Evolutionary conservation across 2,329 filamentous ascomycete species (phyloP).

Genomic region (Myotisia sp.): DNA sequence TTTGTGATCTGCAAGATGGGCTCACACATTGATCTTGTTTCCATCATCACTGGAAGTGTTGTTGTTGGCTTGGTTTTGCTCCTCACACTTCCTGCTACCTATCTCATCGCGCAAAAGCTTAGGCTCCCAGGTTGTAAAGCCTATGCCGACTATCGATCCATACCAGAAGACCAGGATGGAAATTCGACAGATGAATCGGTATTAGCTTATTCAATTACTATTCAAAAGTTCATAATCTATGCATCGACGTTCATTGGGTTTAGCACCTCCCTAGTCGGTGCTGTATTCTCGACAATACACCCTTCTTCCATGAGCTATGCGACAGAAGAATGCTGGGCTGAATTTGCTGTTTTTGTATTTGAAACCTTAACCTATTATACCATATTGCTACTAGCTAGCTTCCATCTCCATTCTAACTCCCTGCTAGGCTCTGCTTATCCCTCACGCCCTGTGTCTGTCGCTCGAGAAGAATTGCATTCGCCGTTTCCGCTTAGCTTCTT

Average conservation of each 20-base stretch:
- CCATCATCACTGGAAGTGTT: not conserved
- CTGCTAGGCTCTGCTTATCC: conserved; percentile 1
- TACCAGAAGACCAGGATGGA: conserved; percentile 5
- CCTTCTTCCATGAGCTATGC: not conserved
- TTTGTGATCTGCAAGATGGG: no score
- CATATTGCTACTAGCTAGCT: not conserved
- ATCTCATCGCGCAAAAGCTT: conserved; percentile 2
- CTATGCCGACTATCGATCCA: not conserved
- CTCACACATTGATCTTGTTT: not conserved
- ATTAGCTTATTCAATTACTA: conserved; percentile 1
- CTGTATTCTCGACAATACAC: conserved; percentile 2
- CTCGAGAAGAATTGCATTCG: conserved; percentile 1
- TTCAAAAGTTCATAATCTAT: conserved; percentile 1
- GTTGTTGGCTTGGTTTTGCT: not conserved
- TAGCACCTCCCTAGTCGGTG: not conserved
- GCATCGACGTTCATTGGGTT: conserved; percentile 1
- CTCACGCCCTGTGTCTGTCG: conserved; percentile 1
- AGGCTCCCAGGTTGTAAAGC: not conserved
- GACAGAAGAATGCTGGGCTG: not conserved
- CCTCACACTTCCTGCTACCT: not conserved
- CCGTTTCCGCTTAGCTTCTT: not conserved
- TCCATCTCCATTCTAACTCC: not conserved
- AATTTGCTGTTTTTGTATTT: conserved; percentile 2
- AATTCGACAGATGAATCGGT: conserved; percentile 1
- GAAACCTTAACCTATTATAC: not conserved